These are phyloP conservation scores for Calocybe gangraenosa DNA, from an alignment of 768 basidiomycete species.

Conservation along the genomic window DNA sequence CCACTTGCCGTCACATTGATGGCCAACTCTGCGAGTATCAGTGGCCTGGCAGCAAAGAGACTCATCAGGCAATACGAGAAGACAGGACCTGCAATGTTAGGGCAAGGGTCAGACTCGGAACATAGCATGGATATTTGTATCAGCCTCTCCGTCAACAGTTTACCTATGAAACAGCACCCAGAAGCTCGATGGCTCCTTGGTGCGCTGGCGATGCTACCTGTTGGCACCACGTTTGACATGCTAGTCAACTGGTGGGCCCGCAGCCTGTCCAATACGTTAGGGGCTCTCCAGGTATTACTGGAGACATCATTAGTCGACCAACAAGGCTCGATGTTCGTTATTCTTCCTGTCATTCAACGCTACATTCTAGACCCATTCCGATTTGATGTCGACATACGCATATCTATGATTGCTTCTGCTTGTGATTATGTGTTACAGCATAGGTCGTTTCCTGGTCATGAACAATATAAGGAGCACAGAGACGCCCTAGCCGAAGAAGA, in stretches of 20 bases:
- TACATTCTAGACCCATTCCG: slow-evolving; percentile 9
- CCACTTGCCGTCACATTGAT: no score
- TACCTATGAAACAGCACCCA: slow-evolving; percentile 1
- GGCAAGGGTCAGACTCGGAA: slow-evolving; percentile 1
- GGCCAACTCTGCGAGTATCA: slow-evolving; percentile 18
- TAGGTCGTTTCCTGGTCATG: slow-evolving; percentile 5
- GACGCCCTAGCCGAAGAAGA: slow-evolving; percentile 8
- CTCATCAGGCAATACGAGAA: slow-evolving; percentile 5
- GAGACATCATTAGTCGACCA: slow-evolving; percentile 2
- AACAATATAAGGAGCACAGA: slow-evolving; percentile 5
- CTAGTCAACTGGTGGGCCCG: slow-evolving; percentile 8
- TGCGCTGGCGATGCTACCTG: slow-evolving; percentile 14
- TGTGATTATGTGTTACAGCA: slow-evolving; percentile 13
- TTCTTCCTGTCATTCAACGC: no score
- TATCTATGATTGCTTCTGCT: no score
- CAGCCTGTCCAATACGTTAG: background rate
- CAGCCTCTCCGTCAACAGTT: slow-evolving; percentile 8
- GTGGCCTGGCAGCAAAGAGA: background rate
- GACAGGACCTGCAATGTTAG: background rate
- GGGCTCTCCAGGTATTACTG: no score
- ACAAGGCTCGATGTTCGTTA: slow-evolving; percentile 7
- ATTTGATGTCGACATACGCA: slow-evolving; percentile 4
- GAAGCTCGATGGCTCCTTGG: slow-evolving; percentile 8
- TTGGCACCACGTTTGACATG: no score
- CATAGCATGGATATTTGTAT: no score